Evolutionary conservation across 2,329 filamentous ascomycete genomes (phyloP).

Genomic region (Phaeosphaeria sp.): DNA sequence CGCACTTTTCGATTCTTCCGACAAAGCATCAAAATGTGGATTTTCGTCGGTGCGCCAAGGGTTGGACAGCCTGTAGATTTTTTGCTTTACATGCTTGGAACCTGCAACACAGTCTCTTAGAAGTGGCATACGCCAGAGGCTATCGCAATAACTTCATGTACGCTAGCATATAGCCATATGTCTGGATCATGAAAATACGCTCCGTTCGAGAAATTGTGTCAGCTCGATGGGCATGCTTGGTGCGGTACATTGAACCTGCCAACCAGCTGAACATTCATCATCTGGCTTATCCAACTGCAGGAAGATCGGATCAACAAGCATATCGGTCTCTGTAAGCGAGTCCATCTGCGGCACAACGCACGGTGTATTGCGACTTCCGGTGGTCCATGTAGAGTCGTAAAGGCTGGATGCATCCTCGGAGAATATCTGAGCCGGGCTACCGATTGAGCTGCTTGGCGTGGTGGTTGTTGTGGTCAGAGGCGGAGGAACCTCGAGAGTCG

Average conservation of each 20-base stretch:
- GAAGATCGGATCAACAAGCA: neutral
- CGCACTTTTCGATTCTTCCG: no score
- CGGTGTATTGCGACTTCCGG: neutral
- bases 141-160: no score
- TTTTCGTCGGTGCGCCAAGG: no score
- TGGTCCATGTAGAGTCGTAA: neutral
- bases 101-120: no score
- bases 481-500: neutral
- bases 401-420: neutral
- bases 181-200: no score
- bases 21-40: no score
- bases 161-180: no score
- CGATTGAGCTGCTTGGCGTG: neutral
- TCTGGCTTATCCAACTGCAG: neutral
- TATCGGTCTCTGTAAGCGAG: neutral
- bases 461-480: neutral
- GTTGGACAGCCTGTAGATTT: no score
- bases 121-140: no score
- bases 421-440: neutral
- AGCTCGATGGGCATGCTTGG: neutral
- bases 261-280: neutral
- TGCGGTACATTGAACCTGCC: neutral
- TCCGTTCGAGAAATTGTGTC: no score
- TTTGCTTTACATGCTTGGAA: no score
- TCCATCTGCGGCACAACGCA: neutral